These are phyloP conservation scores for Calonectria montana DNA, from an alignment of 2,329 filamentous ascomycete genomes.

Conservation along the genomic window DNA sequence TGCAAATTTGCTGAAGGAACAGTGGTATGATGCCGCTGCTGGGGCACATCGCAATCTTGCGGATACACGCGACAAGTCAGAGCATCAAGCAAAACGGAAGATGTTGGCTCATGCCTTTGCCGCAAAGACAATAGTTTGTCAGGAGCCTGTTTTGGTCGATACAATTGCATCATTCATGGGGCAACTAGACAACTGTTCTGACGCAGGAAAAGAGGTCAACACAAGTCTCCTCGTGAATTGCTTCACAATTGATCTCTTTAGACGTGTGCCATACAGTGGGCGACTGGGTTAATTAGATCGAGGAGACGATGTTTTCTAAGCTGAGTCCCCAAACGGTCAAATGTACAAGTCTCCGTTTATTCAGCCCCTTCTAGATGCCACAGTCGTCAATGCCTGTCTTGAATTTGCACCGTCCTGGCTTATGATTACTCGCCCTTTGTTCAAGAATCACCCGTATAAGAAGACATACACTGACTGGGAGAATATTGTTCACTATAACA, in stretches of 20 bases:
- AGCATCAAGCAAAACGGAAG: constrained; percentile 19
- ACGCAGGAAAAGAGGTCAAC: neutral
- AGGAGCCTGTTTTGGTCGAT: constrained; percentile 1
- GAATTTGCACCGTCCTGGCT: neutral
- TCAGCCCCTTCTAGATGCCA: neutral
- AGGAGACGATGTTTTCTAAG: constrained; percentile 4
- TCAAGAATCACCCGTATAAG: constrained; percentile 4
- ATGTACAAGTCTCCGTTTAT: constrained; percentile 6
- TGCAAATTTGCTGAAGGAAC: constrained; percentile 13
- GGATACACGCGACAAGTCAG: constrained; percentile 4
- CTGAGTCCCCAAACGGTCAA: neutral
- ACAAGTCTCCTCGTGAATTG: constrained; percentile 7
- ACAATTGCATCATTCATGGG: neutral
- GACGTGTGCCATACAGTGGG: neutral
- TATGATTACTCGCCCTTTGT: neutral
- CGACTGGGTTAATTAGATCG: constrained; percentile 13
- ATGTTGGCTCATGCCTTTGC: constrained; percentile 15
- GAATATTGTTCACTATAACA: constrained; percentile 13
- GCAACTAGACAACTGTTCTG: neutral
- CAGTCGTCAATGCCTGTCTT: neutral
- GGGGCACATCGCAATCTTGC: constrained; percentile 3
- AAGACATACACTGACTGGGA: constrained; percentile 2
- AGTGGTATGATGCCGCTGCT: constrained; percentile 19
- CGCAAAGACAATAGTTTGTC: neutral
- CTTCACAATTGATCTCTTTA: constrained; percentile 21